Percentiles rank a stretch among this genome's conserved stretches.
These are phyloP conservation scores for Colletotrichum costaricense DNA, from an alignment of 2,329 filamentous ascomycete genomes.

Conservation along the genomic window DNA sequence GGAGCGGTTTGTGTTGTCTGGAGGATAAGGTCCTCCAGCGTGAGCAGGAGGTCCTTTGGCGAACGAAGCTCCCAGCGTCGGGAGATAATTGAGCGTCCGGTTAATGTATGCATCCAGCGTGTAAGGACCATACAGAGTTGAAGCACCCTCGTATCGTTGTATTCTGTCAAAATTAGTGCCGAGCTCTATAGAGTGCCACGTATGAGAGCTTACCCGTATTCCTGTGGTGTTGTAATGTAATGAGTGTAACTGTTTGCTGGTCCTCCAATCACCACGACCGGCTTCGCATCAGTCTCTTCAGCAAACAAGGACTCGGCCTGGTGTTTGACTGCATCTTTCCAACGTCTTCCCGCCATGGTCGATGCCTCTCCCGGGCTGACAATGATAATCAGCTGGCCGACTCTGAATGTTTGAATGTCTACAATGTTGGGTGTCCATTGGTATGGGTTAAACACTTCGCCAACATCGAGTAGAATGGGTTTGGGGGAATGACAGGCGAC, in stretches of 20 bases:
- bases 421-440: constrained; percentile 90
- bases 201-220: constrained; percentile 53
- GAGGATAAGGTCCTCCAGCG: constrained; percentile 70
- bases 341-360: constrained; percentile 90
- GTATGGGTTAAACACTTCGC: constrained; percentile 80
- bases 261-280: constrained; percentile 83
- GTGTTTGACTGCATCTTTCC: constrained; percentile 76
- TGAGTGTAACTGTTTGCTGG: constrained; percentile 91
- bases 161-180: constrained; percentile 52
- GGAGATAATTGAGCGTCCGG: constrained; percentile 60
- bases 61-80: constrained; percentile 18
- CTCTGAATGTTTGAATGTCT: constrained; percentile 84
- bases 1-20: constrained; percentile 80
- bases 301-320: constrained; percentile 57
- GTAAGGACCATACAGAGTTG: constrained; percentile 86
- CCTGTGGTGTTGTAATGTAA: constrained; percentile 79
- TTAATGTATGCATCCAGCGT: constrained; percentile 91
- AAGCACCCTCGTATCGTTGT: constrained; percentile 92
- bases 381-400: constrained; percentile 86
- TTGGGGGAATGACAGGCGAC: constrained; percentile 82
- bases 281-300: constrained; percentile 57
- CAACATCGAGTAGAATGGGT: constrained; percentile 87
- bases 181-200: constrained; percentile 34
- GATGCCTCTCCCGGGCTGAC: constrained; percentile 89
- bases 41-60: constrained; percentile 28